Conservation (phyloP, 345 rosid genomes). For the Hypericum perforatum region DNA sequence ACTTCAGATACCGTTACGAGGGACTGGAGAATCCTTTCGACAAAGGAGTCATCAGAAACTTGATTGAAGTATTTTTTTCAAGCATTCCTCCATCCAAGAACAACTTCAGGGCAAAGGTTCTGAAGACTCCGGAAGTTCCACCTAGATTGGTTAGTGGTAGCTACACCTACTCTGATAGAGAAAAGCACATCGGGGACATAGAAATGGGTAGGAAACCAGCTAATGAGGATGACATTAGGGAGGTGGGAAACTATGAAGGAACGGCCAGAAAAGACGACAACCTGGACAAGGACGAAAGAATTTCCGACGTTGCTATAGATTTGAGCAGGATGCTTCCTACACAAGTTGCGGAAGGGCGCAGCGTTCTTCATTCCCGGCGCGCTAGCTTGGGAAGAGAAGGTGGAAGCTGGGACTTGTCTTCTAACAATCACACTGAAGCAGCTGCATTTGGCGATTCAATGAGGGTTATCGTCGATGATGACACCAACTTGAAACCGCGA, state of each 20-base stretch:
- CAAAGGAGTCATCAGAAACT: constrained; percentile 57
- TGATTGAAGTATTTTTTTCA: constrained; percentile 64
- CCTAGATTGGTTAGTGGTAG: constrained; percentile 36
- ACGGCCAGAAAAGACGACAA: not conserved
- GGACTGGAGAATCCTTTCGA: constrained; percentile 59
- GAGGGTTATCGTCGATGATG: not conserved
- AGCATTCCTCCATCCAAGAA: constrained; percentile 55
- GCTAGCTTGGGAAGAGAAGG: constrained; percentile 3
- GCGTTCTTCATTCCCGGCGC: not conserved
- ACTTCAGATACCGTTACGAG: constrained; percentile 69
- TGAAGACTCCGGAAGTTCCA: constrained; percentile 35
- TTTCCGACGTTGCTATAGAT: not conserved
- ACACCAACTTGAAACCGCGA: no score
- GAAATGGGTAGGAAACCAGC: constrained; percentile 67
- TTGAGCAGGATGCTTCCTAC: not conserved
- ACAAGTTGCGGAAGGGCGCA: not conserved
- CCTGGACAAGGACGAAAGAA: not conserved
- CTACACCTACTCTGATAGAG: constrained; percentile 31
- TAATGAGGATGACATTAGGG: constrained; percentile 34
- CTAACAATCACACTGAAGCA: not conserved
- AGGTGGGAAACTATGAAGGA: constrained; percentile 7
- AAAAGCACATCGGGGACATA: constrained; percentile 41
- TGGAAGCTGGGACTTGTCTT: not conserved
- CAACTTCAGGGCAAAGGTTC: constrained; percentile 66
- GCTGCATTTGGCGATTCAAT: not conserved